Evolutionary conservation across 495 filamentous ascomycete genomes (phyloP).

Genomic region (Letharia columbiana): DNA sequence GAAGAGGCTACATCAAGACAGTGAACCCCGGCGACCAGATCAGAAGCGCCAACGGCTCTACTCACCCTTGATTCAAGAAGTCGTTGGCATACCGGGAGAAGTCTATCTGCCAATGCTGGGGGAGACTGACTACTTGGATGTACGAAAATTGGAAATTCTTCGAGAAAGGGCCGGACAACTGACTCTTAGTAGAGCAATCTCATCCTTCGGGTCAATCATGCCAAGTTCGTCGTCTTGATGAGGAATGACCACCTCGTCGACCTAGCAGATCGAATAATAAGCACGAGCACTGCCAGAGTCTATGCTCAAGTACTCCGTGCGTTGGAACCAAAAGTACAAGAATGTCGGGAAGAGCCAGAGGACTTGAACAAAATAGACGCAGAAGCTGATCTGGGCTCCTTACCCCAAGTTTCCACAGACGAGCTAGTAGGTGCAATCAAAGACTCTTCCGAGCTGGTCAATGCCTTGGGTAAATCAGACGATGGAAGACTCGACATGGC

Average conservation of each 20-base stretch:
- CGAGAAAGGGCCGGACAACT: constrained; percentile 9
- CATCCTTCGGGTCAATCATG: constrained; percentile 73
- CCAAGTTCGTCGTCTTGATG: constrained; percentile 71
- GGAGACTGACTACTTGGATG: background rate
- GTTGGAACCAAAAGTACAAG: constrained; percentile 57
- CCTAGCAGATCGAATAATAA: constrained; percentile 49
- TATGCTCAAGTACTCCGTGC: constrained; percentile 63
- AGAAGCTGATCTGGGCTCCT: constrained; percentile 42
- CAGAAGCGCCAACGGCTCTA: constrained; percentile 13
- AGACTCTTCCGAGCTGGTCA: constrained; percentile 34
- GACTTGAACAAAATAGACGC: constrained; percentile 41
- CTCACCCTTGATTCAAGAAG: background rate
- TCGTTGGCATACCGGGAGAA: background rate
- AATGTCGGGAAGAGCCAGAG: constrained; percentile 50
- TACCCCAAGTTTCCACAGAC: constrained; percentile 36
- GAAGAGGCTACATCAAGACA: constrained; percentile 19
- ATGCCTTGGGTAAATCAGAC: constrained; percentile 26
- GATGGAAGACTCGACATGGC: constrained; percentile 7
- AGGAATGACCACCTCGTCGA: constrained; percentile 67
- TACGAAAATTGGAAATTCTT: background rate
- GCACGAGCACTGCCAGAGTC: constrained; percentile 58
- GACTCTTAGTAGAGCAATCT: constrained; percentile 42
- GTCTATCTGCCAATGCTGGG: background rate
- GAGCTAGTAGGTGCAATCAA: constrained; percentile 41
- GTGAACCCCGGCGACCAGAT: background rate